A percentile compares a stretch with the other conserved stretches of the same genome.
phyloP scores from a whole-genome alignment of 129 eudicot species.

The Escallonia herrerae region DNA sequence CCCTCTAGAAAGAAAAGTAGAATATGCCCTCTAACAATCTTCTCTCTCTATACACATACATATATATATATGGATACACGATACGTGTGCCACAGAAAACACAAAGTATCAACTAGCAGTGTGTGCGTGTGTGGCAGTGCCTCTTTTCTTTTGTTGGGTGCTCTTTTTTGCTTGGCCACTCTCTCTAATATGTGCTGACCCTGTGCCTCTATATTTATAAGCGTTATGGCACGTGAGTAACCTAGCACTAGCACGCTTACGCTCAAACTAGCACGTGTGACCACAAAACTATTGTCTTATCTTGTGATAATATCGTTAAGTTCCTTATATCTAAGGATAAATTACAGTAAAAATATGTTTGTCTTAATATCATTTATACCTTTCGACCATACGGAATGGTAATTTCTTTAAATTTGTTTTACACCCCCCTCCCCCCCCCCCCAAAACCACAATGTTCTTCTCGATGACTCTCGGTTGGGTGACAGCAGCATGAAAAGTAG shows the following conservation, averaged over 20 bases:
- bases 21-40: slow-evolving; percentile 15
- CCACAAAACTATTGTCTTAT: neutral
- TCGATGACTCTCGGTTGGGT: too few species aligned
- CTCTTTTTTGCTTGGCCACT: neutral
- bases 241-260: slow-evolving; percentile 24
- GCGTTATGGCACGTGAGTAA: slow-evolving; percentile 44
- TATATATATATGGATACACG: slow-evolving; percentile 20
- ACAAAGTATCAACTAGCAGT: neutral
- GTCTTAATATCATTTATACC: too few species aligned
- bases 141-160: too few species aligned
- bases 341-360: too few species aligned
- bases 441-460: too few species aligned
- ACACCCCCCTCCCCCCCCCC: too few species aligned
- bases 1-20: slow-evolving; percentile 10
- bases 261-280: slow-evolving; percentile 25
- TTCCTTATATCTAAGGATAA: too few species aligned
- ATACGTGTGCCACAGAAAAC: too few species aligned
- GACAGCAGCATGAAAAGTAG: too few species aligned
- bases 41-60: slow-evolving; percentile 5
- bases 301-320: too few species aligned
- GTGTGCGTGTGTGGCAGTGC: neutral
- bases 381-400: too few species aligned
- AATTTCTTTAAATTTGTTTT: too few species aligned
- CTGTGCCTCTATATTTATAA: slow-evolving; percentile 32
- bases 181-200: neutral